These are phyloP conservation scores for Mortierella polycephala DNA, from an alignment of 371 early-diverging fungal species.

Conservation along the genomic window DNA sequence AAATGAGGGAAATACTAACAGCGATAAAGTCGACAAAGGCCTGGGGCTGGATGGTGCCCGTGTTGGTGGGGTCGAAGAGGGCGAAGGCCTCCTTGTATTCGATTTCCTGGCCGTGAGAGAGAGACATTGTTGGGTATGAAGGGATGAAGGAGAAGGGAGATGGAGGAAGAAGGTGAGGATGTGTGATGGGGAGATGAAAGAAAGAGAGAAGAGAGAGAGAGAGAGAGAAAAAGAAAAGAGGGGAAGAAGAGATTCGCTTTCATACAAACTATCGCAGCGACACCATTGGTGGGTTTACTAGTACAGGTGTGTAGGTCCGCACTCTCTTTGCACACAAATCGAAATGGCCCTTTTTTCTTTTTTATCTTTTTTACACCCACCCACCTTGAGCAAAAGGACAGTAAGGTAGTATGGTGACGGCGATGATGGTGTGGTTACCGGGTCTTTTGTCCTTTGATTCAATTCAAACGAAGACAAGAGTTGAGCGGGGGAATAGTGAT, in stretches of 20 bases:
- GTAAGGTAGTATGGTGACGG: no score
- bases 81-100: constrained; percentile 54
- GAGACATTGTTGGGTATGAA: constrained; percentile 19
- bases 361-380: no score
- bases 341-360: no score
- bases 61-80: constrained; percentile 54
- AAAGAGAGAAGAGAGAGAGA: constrained; percentile 3
- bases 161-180: neutral
- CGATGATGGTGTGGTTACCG: no score
- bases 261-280: no score
- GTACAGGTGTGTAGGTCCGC: no score
- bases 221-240: constrained; percentile 1
- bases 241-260: neutral
- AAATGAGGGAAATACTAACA: constrained; percentile 22
- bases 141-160: neutral
- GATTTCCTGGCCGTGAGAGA: constrained; percentile 44
- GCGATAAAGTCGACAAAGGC: constrained; percentile 45
- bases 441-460: no score
- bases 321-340: no score
- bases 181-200: neutral
- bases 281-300: no score
- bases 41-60: constrained; percentile 46
- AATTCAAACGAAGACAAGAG: no score
- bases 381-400: no score
- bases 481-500: no score